Evolutionary conservation across 2,329 filamentous ascomycete genomes (phyloP), one percentile per base, ranked within the genome.

Genomic region (Fusarium chlamydosporum): DNA sequence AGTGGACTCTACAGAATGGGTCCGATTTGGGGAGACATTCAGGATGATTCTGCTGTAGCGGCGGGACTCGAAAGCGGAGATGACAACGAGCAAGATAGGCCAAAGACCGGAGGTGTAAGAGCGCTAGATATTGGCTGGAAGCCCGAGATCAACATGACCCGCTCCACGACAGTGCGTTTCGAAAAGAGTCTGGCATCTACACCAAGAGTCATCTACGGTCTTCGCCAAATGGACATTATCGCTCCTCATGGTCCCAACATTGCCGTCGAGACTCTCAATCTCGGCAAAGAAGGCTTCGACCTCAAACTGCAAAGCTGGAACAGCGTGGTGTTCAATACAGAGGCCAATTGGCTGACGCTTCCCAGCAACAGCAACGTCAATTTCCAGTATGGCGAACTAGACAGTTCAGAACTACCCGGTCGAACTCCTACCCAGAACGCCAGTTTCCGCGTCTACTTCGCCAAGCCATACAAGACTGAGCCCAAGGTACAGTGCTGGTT

Each of bases 1-100:
- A 52, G 35, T n/a, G 48, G 48, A 2, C 35, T 52, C 5, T 55
- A 55, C 13, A 16, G 51, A 12, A n/a, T 55, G 20, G 51, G 31
- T 7, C 51, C 51, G 2, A 54, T 54, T 11, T 54, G 51, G 51
- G 48, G 48, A 52, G 48, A 52, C 12, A 31, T n/a, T 13, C 26
- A 52, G 48, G 51, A 48, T 9, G 20, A 48, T n/a, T 48, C 46
- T 8, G 46, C 2, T 27, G 33, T 35, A 7, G 48, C 13, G 4
- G n/a, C 35, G 2, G 48, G 48, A 15, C 26, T 52, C 6, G 48
- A 52, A 6, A 40, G 18, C 7, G n/a, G 35, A 7, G 48, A 52
- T n/a, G 48, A 52, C 6, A 31, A n/a, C 18, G 48, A 52, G 18
- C 48, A 20, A 7, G 26, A 52, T 5, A 11, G 37, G 4, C 48